phyloP scores from a whole-genome alignment of 2,329 filamentous ascomycete species.

The Aspergillus brasiliensis region DNA sequence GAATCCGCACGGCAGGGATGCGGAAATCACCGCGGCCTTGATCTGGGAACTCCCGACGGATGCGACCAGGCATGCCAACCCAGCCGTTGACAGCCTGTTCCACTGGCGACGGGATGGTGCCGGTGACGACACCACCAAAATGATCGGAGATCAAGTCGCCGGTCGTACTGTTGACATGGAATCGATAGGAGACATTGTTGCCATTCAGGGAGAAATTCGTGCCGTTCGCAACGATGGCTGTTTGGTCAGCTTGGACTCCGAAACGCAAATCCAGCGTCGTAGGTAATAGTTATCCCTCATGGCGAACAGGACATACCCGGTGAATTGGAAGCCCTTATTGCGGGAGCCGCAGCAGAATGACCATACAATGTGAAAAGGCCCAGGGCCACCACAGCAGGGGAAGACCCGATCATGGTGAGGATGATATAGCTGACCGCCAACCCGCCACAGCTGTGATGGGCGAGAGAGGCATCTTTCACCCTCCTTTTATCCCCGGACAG shows the following conservation, averaged over 20 bases:
- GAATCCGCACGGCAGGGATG: slow-evolving; percentile 62
- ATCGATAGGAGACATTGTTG: slow-evolving; percentile 61
- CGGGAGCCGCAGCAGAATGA: too few relatives aligned
- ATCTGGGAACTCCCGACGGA: slow-evolving; percentile 65
- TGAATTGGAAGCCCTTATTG: too few relatives aligned
- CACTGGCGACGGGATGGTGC: slow-evolving; percentile 51
- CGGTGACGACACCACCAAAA: slow-evolving; percentile 60
- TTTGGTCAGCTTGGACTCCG: too few relatives aligned
- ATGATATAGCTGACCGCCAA: too few relatives aligned
- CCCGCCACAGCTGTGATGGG: too few relatives aligned
- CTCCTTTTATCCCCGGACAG: slow-evolving; percentile 21
- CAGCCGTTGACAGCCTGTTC: slow-evolving; percentile 52
- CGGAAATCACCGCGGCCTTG: slow-evolving; percentile 66
- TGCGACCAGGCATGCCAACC: slow-evolving; percentile 53
- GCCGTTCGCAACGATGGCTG: slow-evolving; percentile 54
- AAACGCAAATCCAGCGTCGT: too few relatives aligned
- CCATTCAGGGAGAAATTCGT: slow-evolving; percentile 61
- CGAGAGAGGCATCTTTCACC: too few relatives aligned
- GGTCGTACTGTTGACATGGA: slow-evolving; percentile 60
- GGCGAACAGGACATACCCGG: too few relatives aligned
- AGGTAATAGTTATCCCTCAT: too few relatives aligned
- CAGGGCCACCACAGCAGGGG: too few relatives aligned
- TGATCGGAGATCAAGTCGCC: slow-evolving; percentile 63
- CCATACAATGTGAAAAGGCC: too few relatives aligned
- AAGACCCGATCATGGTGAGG: too few relatives aligned